phyloP scores from a whole-genome alignment of 176 grass and related monocot genomes.

The Phyllostachys edulis region DNA sequence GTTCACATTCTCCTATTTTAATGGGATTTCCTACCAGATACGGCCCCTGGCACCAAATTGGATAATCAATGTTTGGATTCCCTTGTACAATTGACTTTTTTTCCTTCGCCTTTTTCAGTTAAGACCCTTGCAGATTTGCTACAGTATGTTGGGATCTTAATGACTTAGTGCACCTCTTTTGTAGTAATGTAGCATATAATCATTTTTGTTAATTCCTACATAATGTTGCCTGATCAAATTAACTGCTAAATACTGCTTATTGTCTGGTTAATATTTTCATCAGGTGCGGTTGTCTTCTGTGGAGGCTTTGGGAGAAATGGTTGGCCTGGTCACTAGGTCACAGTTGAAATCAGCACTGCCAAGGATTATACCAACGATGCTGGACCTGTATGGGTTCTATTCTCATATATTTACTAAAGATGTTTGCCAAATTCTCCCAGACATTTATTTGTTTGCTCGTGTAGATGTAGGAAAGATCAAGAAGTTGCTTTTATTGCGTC shows the following conservation, averaged over 20 bases:
- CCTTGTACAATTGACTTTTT: neutral
- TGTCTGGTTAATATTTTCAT: slow-evolving; percentile 26
- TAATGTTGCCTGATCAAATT: slow-evolving; percentile 17
- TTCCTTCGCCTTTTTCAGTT: neutral
- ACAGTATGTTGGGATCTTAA: slow-evolving; percentile 1
- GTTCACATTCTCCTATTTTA: slow-evolving; percentile 9
- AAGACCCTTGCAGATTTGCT: neutral
- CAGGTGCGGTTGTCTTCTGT: slow-evolving; percentile 87
- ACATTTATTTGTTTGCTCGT: slow-evolving; percentile 26
- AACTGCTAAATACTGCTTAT: neutral
- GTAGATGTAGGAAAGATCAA: slow-evolving; percentile 90
- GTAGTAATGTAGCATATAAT: neutral
- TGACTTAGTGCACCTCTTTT: neutral
- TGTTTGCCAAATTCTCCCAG: slow-evolving; percentile 13
- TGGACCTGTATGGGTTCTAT: slow-evolving; percentile 76
- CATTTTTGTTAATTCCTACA: neutral
- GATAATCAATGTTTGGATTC: neutral
- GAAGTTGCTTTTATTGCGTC: slow-evolving; percentile 84
- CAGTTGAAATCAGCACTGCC: slow-evolving; percentile 90
- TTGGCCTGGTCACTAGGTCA: slow-evolving; percentile 87
- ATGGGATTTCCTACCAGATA: neutral
- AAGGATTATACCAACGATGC: slow-evolving; percentile 85
- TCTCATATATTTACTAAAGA: slow-evolving; percentile 44
- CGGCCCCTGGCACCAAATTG: neutral
- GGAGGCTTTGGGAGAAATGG: slow-evolving; percentile 98